Base-by-base conservation (phyloP, 2,329 filamentous ascomycete genomes). In the Fusarium sp. region DNA sequence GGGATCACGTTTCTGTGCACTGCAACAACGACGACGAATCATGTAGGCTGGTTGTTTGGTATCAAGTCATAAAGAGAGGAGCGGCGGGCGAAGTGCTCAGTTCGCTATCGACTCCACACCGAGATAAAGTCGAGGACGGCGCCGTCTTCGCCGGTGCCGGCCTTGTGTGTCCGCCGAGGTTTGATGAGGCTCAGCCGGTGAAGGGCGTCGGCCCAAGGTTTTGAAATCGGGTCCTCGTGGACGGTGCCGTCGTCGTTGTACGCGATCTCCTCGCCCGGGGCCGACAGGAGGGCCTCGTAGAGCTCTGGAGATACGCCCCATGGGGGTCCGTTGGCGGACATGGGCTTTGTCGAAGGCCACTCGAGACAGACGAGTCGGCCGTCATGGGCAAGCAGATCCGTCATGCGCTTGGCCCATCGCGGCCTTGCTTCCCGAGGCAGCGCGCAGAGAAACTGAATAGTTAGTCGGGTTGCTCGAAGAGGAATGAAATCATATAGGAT, bases 311-410 rank as follows among this genome's bases (percentile, higher is more conserved):
- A 89, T 45, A 94, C 83, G 9, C 91, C 90, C 87, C 90, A 95
- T 2, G 95, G 94, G 14, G 95, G 94, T 0, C 95, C 94, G 11
- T 87, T 87, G 11, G 88, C 86, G 13, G 85, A 86, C 11, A 92
- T 88, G 48, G 90, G 87, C 81, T 95, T 97, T 71, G 90, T 88
- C 1, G 92, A 91, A 11, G 95, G 95, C 81, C 93, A 97, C 81
- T 97, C 94, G 71, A 97, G 88, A 82, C 90, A 92, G 61, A 92
- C 80, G 29, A 92, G 83, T 41, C 86, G 84, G 24, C 90, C 89
- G 27, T 76, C 80, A 7, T 85, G 84, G 22, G 82, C 75, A 33
- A 92, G 83, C 43, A 92, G 84, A 43, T 86, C 79, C 16, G 83
- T 76, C 82, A 89, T 88, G 64, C 88, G 84, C 64, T 81, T 80